Evolutionary conservation across 768 basidiomycete genomes (phyloP), one percentile per base, ranked within the genome.

Genomic region (Rhodosporidiobolus sp.): DNA sequence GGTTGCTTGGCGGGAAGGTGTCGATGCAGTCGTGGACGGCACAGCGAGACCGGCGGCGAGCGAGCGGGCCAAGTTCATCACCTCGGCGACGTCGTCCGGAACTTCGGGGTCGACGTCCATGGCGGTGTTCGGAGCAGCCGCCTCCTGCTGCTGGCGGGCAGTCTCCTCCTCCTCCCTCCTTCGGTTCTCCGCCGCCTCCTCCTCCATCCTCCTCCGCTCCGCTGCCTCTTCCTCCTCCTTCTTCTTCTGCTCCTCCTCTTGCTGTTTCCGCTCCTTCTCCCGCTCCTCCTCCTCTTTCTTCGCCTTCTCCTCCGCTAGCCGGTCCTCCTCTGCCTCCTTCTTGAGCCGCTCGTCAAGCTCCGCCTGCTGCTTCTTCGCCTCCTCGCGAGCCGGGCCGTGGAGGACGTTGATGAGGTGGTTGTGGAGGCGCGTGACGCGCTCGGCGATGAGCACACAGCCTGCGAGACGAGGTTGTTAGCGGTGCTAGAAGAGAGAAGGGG

Each of bases 321-420:
- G 34, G 32, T 48, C 53, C 26, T 45, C 65, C 45, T 69, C 76
- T 45, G 66, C 76, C 50, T 58, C 52, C 34, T 58, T 48, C 34
- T 53, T 63, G 22, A 65, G 61, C 19, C 57, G 59, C 56, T 78
- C 76, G 65, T 84, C 86, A 75, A 87, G 85, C 83, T 80, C 83
- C 84, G 80, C 82, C n/a, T 85, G 85, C 56, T 83, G 82, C 32
- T 80, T 81, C 61, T 81, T 78, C 32, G 75, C 76, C 67, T 58
- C 79, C 79, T 46, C 63, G 22, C 78, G 75, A 17, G 82, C 82
- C 38, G 80, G 78, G 1, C 81, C 80, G 65, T 82, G 78, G 14
- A 83, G 79, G 0, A 77, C 72, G 66, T 82, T 81, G 79, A 83
- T 76, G 70, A 82, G 69, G 67, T 81, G 80, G 35, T 75, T 76